These are phyloP conservation scores for Dacryopinax spathularia DNA, from an alignment of 768 basidiomycete species.

Conservation along the genomic window DNA sequence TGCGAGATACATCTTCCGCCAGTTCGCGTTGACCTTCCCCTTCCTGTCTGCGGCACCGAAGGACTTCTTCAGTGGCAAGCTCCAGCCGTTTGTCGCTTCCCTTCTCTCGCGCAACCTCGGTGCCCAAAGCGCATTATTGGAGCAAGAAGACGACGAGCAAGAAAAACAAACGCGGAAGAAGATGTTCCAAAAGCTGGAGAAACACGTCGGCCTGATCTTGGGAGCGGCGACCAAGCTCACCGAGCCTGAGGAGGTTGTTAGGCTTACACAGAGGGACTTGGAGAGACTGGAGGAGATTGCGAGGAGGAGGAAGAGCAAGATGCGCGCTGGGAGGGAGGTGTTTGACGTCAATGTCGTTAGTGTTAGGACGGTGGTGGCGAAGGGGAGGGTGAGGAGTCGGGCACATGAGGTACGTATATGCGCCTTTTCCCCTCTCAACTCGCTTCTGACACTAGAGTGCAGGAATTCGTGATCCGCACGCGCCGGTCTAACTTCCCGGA, in stretches of 20 bases:
- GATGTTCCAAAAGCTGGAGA: conserved; percentile 63
- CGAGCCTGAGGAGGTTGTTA: conserved; percentile 79
- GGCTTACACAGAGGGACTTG: conserved; percentile 73
- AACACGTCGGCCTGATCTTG: conserved; percentile 70
- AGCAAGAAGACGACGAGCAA: conserved; percentile 30
- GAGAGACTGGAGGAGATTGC: conserved; percentile 62
- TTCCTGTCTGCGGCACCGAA: conserved; percentile 81
- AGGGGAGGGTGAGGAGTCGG: conserved; percentile 70
- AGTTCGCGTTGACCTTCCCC: conserved; percentile 88
- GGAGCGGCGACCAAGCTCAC: conserved; percentile 67
- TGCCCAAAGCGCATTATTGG: conserved; percentile 32
- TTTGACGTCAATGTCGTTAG: conserved; percentile 90
- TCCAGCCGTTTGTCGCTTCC: conserved; percentile 84
- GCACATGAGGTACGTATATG: conserved; percentile 63
- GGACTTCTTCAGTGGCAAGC: conserved; percentile 84
- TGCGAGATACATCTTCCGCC: conserved; percentile 75
- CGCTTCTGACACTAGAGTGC: background rate
- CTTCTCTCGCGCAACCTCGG: conserved; percentile 68
- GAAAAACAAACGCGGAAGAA: conserved; percentile 51
- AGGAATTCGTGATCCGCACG: conserved; percentile 95
- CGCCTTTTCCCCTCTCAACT: background rate
- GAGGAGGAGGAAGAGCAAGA: conserved; percentile 42
- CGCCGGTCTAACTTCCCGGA: conserved; percentile 56
- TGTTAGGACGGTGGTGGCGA: conserved; percentile 69
- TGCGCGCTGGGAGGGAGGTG: conserved; percentile 33